A percentile compares a stretch with the other conserved stretches of the same genome.
Evolutionary conservation across 176 grass and related monocot species (phyloP).

Genomic region (Bonia amplexicaulis): DNA sequence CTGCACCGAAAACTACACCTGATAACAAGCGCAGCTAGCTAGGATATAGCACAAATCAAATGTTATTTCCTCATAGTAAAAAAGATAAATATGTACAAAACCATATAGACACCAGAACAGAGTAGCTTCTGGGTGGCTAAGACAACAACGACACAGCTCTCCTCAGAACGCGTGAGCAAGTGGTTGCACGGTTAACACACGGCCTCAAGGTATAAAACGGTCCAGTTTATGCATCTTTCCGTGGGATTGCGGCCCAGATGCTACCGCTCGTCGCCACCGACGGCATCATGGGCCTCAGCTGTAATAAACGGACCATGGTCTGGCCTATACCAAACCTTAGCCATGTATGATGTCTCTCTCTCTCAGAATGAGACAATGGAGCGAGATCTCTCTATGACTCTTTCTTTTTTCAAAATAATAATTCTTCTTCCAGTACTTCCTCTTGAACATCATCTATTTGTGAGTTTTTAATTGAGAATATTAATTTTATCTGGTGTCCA

Average conservation of each 20-base stretch:
- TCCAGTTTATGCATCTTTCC: background rate
- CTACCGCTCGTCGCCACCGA: background rate
- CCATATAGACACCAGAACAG: background rate
- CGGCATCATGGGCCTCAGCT: background rate
- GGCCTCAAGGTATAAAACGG: background rate
- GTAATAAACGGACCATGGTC: background rate
- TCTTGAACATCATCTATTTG: no score
- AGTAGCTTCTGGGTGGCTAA: background rate
- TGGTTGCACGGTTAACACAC: background rate
- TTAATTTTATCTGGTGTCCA: no score
- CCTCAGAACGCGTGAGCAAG: no score
- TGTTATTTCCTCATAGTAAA: background rate
- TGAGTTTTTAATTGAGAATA: no score
- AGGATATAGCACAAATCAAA: background rate
- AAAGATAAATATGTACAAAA: background rate
- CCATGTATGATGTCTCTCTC: no score
- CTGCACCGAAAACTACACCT: background rate
- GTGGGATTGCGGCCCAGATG: background rate
- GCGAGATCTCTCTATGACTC: no score
- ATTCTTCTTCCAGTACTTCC: no score
- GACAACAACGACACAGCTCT: background rate
- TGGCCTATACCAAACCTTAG: background rate
- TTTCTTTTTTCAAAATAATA: no score
- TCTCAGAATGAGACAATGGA: no score
- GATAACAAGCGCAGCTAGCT: slow-evolving; percentile 69